Percentiles rank a stretch among this genome's conserved stretches.
Conservation (phyloP, 2,329 filamentous ascomycete species). For the Botrytis tulipae region DNA sequence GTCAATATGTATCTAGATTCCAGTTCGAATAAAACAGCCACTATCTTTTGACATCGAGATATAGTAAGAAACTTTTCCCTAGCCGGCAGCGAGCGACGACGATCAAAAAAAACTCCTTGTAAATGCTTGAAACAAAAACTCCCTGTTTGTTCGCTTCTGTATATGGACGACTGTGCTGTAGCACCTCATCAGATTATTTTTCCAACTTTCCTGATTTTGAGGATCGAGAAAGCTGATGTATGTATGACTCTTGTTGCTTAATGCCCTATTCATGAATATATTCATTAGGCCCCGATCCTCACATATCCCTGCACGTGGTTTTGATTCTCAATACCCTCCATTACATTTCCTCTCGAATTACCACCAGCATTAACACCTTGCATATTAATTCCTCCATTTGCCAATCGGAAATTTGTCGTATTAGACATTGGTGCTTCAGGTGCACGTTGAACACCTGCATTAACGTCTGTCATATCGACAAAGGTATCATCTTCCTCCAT, state of each 20-base stretch:
- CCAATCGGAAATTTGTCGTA: constrained; percentile 29
- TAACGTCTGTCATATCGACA: constrained; percentile 45
- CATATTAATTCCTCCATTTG: constrained; percentile 27
- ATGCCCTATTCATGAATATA: too few species aligned
- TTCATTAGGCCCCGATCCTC: constrained; percentile 32
- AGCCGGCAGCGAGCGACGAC: neutral
- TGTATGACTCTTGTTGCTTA: neutral
- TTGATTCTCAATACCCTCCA: constrained; percentile 31
- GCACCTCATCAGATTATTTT: neutral
- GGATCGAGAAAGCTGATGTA: neutral
- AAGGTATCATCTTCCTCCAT: constrained; percentile 58
- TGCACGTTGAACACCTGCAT: constrained; percentile 22
- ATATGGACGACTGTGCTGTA: neutral
- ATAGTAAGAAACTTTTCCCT: neutral
- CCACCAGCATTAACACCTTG: constrained; percentile 21
- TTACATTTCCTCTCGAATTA: constrained; percentile 20
- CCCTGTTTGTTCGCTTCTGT: neutral
- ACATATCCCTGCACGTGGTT: constrained; percentile 32
- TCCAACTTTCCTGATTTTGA: neutral
- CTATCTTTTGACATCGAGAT: neutral
- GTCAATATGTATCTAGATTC: neutral
- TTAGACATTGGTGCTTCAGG: constrained; percentile 28
- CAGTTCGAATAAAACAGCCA: neutral
- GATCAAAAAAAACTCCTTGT: constrained; percentile 11
- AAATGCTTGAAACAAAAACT: constrained; percentile 14